Evolutionary conservation across 768 basidiomycete genomes (phyloP).

Genomic region (Crassisporium funariophilum): DNA sequence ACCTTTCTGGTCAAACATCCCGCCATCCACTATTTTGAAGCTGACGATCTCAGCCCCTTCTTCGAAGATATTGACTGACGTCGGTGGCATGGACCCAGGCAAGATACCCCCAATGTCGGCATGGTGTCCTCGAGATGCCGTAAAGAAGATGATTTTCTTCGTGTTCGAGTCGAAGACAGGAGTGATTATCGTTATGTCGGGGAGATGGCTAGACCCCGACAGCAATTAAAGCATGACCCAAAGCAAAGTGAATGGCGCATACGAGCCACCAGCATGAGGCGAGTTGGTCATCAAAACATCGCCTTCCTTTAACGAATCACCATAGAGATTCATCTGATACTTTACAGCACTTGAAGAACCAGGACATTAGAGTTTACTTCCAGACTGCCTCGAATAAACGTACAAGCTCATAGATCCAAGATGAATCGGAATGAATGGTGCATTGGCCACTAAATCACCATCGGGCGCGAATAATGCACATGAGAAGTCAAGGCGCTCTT

Average conservation of each 20-base stretch:
- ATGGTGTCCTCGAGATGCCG: constrained; percentile 92
- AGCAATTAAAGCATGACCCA: neutral
- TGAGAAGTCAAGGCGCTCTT: constrained; percentile 92
- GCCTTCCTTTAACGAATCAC: constrained; percentile 74
- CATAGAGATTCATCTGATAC: constrained; percentile 83
- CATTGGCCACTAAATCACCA: constrained; percentile 93
- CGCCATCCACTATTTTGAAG: constrained; percentile 87
- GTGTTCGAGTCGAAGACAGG: constrained; percentile 77
- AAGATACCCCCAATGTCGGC: constrained; percentile 93
- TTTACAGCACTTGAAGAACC: constrained; percentile 66
- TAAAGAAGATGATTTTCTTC: constrained; percentile 86
- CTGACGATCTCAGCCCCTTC: constrained; percentile 91
- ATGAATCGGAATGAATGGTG: constrained; percentile 88
- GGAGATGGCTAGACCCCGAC: constrained; percentile 39
- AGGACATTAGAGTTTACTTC: constrained; percentile 3
- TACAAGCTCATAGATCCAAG: constrained; percentile 91
- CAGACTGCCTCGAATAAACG: constrained; percentile 32
- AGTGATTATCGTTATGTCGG: constrained; percentile 91
- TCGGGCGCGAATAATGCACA: constrained; percentile 96
- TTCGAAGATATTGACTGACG: constrained; percentile 87
- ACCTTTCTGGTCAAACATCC: constrained; percentile 76
- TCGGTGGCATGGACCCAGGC: constrained; percentile 95
- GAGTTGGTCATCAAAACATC: constrained; percentile 95
- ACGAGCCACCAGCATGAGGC: constrained; percentile 88
- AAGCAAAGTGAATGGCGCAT: constrained; percentile 31